A percentile compares a stretch with the other conserved stretches of the same genome.
Evolutionary conservation across 805 yeast species (phyloP).

Genomic region (Sugiyamaella boreocaroliniensis): DNA sequence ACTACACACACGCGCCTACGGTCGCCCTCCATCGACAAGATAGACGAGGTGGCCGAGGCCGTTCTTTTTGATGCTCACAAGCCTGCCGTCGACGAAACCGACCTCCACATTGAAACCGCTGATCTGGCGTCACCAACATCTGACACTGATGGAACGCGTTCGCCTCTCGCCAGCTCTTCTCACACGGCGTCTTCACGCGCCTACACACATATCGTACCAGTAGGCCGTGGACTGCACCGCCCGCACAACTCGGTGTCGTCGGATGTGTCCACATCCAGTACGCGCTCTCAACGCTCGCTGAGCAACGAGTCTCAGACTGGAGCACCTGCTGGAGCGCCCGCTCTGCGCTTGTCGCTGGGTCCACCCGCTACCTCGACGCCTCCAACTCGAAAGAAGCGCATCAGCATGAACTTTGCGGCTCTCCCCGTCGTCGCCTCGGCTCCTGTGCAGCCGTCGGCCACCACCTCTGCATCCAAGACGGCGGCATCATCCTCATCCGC

Average conservation of each 20-base stretch:
- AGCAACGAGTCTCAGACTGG: neutral
- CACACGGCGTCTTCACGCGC: neutral
- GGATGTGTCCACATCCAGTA: neutral
- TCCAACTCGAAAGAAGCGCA: slow-evolving; percentile 9
- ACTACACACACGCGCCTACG: neutral
- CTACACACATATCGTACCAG: neutral
- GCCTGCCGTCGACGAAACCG: neutral
- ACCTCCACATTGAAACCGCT: neutral
- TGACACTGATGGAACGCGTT: neutral
- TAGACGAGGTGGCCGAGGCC: neutral
- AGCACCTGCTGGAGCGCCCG: neutral
- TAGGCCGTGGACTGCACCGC: neutral
- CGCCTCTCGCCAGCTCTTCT: neutral
- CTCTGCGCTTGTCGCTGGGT: neutral
- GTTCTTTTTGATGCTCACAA: neutral
- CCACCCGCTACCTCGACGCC: slow-evolving; percentile 1
- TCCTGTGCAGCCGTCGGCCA: neutral
- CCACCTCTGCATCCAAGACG: neutral
- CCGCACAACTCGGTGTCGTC: neutral
- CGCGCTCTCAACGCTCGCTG: neutral
- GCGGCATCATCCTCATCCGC: neutral
- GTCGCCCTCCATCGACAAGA: neutral
- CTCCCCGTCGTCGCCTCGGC: slow-evolving; percentile 14
- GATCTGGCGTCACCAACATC: neutral
- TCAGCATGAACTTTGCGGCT: slow-evolving; percentile 16